Percentiles rank a stretch among this genome's conserved stretches.
Conservation (phyloP, 1,139 yeast genomes). For the Geotrichum reessii region DNA sequence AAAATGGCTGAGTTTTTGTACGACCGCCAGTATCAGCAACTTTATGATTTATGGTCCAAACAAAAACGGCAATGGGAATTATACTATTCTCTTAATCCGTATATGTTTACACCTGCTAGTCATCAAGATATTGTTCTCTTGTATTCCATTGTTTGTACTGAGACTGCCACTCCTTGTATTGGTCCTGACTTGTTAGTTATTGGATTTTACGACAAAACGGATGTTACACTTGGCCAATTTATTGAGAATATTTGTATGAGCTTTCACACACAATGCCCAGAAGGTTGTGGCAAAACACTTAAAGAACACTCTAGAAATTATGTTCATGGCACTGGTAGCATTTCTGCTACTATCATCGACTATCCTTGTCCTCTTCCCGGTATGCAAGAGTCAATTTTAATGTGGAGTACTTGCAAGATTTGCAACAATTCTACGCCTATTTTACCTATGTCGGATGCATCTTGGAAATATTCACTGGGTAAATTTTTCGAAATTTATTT, state of each 20-base stretch:
- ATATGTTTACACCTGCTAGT: conserved; percentile 55
- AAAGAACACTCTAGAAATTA: conserved; percentile 79
- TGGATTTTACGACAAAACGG: conserved; percentile 77
- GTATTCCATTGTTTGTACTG: conserved; percentile 76
- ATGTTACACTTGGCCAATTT: conserved; percentile 82
- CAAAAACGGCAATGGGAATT: conserved; percentile 58
- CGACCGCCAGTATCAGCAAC: conserved; percentile 24
- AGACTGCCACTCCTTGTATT: conserved; percentile 83
- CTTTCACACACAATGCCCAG: conserved; percentile 58
- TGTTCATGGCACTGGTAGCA: conserved; percentile 81
- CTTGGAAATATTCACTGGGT: conserved; percentile 90
- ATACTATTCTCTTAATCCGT: conserved; percentile 45
- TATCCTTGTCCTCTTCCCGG: conserved; percentile 53
- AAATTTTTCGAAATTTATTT: conserved; percentile 82
- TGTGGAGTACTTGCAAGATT: conserved; percentile 88
- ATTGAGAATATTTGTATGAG: conserved; percentile 76
- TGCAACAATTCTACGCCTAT: conserved; percentile 77
- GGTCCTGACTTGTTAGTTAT: conserved; percentile 82
- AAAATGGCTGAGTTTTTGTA: conserved; percentile 28
- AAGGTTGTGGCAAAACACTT: conserved; percentile 69
- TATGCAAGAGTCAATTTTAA: conserved; percentile 61
- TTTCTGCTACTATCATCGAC: conserved; percentile 69
- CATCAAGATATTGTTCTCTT: conserved; percentile 77
- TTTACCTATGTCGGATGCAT: conserved; percentile 77
- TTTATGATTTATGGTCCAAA: conserved; percentile 31